Evolutionary conservation across 1,284 basidiomycete genomes (phyloP), one percentile per base, ranked within the genome.

Genomic region (Leccinum ponderosum): DNA sequence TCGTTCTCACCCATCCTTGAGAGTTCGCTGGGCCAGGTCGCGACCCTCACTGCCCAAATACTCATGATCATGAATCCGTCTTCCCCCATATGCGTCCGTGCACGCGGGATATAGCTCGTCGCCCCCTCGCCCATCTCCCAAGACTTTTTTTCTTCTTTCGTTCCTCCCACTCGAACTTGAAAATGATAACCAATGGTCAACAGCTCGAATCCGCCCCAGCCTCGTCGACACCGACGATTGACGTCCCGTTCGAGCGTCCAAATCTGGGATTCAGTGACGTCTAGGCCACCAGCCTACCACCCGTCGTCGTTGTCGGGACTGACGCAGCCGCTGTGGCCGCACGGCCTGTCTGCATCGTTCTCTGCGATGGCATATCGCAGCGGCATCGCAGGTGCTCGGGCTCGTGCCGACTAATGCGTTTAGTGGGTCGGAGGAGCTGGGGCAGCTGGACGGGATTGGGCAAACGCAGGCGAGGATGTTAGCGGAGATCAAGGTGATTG

Each of bases 301-400:
- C 9, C 27, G 5, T n/a, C 39, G 4, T 17, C 39, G n/a, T 5
- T 7, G n/a, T 6, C 17, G 6, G 50, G 15, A 3, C 12, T 12
- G n/a, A 17, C 52, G 6, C 52, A 3, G 57, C 69, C 71, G 0
- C 61, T 74, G 17, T 73, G 72, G 72, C 73, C 69, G 0, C 69
- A 73, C 59, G 64, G 69, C 2, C 70, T 80, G 53, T 76, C 77
- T 0, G 66, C 72, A 15, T 77, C 76, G n/a, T 78, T 80, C 57
- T 73, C 71, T 9, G 70, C 74, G 20, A 75, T 80, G 66, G 77
- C 77, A 80, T 65, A 78, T 80, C 62, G 69, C 72, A 12, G 77
- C 75, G 0, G 76, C 79, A 12, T 78, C 77, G 20, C 74, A 75
- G 37, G 75, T 76, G 6, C 73, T 80, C 53, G 72, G 73, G 20